phyloP scores from a whole-genome alignment of 768 basidiomycete genomes.

The Thelephora ganbajun region DNA sequence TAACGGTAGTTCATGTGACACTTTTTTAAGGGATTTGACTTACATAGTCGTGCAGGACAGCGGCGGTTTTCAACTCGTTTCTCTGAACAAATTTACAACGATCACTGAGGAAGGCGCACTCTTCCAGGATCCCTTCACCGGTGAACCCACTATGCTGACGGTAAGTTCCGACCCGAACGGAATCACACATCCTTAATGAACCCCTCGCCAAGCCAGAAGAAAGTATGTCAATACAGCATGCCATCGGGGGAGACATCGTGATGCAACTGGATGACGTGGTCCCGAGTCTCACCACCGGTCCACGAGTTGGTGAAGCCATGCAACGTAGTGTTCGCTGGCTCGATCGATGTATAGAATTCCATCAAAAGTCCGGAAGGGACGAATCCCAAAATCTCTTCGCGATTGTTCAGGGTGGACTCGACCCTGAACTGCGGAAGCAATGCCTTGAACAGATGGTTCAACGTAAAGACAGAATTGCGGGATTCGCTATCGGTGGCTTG shows the following conservation, averaged over 20 bases:
- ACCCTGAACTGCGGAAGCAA: constrained; percentile 51
- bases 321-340: constrained; percentile 81
- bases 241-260: constrained; percentile 86
- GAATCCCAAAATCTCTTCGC: constrained; percentile 77
- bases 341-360: constrained; percentile 72
- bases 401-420: constrained; percentile 82
- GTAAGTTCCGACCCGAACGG: constrained; percentile 25
- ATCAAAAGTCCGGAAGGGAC: constrained; percentile 51
- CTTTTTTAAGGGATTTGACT: constrained; percentile 1
- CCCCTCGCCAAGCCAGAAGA: constrained; percentile 57
- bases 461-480: constrained; percentile 63
- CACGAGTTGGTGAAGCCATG: constrained; percentile 81
- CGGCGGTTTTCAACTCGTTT: constrained; percentile 83
- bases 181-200: neutral
- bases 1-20: constrained; percentile 38
- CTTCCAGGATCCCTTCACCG: constrained; percentile 75
- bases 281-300: constrained; percentile 65
- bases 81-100: constrained; percentile 68
- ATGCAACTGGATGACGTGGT: constrained; percentile 90
- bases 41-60: constrained; percentile 52
- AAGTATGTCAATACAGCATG: constrained; percentile 81
- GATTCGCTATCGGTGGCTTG: constrained; percentile 83
- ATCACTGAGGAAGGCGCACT: constrained; percentile 85
- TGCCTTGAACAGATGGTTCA: constrained; percentile 77
- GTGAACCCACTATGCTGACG: constrained; percentile 79